Evolutionary conservation across 306 rosid species (phyloP), one percentile per base, ranked within the genome.

Genomic region (Senna siamea): DNA sequence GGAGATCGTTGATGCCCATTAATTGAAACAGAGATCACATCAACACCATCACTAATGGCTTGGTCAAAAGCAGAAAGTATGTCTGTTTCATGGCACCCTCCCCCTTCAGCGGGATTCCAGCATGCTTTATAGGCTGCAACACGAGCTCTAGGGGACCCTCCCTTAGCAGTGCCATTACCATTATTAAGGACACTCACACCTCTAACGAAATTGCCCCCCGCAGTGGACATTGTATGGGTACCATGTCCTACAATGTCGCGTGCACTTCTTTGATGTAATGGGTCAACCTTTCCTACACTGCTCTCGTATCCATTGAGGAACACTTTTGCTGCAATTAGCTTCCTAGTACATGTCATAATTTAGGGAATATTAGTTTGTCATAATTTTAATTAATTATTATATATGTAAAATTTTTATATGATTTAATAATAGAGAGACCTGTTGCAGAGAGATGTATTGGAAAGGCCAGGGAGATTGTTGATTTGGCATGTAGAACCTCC

Each of bases 71-170:
- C 97, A 0, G 85, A 84, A n/a, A 93, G 6, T 0, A 89, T 61
- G 46, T 94, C 98, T 0, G 91, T 88, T 6, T 82, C 92, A 6
- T 14, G 78, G 76, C 98, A 93, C 9, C 66, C 66, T 0, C 62
- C 74, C 0, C 17, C 46, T 5, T 73, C 53, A 0, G 46, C 15
- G 5, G 43, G 73, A 0, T 79, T 74, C 93, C 93, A 91, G 11
- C 97, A 91, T 6, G 80, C 96, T 72, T 92, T 94, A 80, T 94
- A 94, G 0, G 92, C 77, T 40, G 86, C 99, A 48, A 92, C 87
- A 0, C 87, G 80, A 30, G 95, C 90, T 43, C 58, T 88, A 0
- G 97, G 96, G 1, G 98, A 89, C 2, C 98, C 98, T 7, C 98
- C 98, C 52, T 89, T 89, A 0, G 96, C 89, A 0, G 93, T 90